Evolutionary conservation across 2,329 filamentous ascomycete species (phyloP).

Genomic region (Pseudomassariella vexata): DNA sequence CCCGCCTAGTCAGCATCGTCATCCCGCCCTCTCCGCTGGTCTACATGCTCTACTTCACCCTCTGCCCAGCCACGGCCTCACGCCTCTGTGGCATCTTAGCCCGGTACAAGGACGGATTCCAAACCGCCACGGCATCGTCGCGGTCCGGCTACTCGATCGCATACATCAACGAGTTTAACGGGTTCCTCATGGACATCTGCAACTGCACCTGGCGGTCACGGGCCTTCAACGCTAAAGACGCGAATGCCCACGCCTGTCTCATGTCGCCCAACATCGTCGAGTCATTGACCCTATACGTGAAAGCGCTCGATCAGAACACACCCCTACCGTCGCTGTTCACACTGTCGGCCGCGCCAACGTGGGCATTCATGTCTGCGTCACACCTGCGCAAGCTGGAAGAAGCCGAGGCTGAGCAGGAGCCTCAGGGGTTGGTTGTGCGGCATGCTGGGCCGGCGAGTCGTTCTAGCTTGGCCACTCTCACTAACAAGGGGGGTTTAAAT

Average conservation of each 20-base stretch:
- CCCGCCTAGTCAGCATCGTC: slow-evolving; percentile 55
- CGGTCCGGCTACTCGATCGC: slow-evolving; percentile 43
- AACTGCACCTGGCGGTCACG: slow-evolving; percentile 76
- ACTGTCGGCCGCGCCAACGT: slow-evolving; percentile 51
- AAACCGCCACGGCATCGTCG: slow-evolving; percentile 34
- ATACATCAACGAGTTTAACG: slow-evolving; percentile 69
- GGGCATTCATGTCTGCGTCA: slow-evolving; percentile 50
- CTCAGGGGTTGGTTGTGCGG: slow-evolving; percentile 34
- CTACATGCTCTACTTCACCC: slow-evolving; percentile 65
- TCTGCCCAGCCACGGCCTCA: slow-evolving; percentile 58
- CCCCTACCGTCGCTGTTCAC: slow-evolving; percentile 47
- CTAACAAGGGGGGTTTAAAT: slow-evolving; percentile 57
- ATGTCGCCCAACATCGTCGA: slow-evolving; percentile 38
- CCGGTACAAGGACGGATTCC: slow-evolving; percentile 68
- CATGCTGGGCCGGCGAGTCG: slow-evolving; percentile 68
- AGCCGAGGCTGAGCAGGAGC: slow-evolving; percentile 34
- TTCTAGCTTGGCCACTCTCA: slow-evolving; percentile 56
- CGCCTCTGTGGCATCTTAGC: slow-evolving; percentile 66
- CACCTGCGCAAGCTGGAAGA: slow-evolving; percentile 54
- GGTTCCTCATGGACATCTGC: slow-evolving; percentile 80
- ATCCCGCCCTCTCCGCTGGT: slow-evolving; percentile 63
- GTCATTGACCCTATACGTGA: slow-evolving; percentile 41
- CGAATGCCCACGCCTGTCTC: slow-evolving; percentile 54
- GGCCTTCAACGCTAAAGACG: slow-evolving; percentile 61
- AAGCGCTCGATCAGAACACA: slow-evolving; percentile 39